Percentiles rank a stretch among this genome's conserved stretches.
These are phyloP conservation scores for Gonapodya sp. DNA, from an alignment of 192 early-diverging fungal genomes.

Conservation along the genomic window DNA sequence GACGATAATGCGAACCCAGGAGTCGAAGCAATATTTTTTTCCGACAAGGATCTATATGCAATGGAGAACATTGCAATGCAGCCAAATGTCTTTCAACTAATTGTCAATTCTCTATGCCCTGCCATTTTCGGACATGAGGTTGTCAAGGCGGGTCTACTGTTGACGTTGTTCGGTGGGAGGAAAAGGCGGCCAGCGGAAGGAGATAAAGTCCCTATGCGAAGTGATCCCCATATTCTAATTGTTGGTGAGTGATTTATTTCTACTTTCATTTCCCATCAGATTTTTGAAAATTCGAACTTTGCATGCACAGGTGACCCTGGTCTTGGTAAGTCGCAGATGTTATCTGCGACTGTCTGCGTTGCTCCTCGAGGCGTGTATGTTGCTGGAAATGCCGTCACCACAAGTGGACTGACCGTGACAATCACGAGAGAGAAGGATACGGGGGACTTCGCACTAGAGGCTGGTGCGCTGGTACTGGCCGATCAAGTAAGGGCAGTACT, in stretches of 20 bases:
- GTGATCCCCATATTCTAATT: slow-evolving; percentile 62
- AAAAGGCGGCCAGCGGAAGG: slow-evolving; percentile 22
- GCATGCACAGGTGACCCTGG: slow-evolving; percentile 63
- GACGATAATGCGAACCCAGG: slow-evolving; percentile 16
- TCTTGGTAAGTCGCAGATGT: slow-evolving; percentile 76
- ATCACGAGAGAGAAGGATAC: slow-evolving; percentile 62
- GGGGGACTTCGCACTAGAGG: slow-evolving; percentile 69
- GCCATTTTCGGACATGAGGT: slow-evolving; percentile 74
- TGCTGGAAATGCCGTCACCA: slow-evolving; percentile 60
- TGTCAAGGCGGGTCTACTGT: slow-evolving; percentile 72
- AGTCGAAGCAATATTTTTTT: slow-evolving; percentile 37
- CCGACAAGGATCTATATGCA: slow-evolving; percentile 58
- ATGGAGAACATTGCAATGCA: slow-evolving; percentile 52
- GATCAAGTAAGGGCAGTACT: slow-evolving; percentile 46
- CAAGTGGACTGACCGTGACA: slow-evolving; percentile 61
- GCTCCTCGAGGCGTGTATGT: slow-evolving; percentile 73
- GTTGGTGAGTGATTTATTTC: slow-evolving; percentile 42
- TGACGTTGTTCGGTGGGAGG: slow-evolving; percentile 64
- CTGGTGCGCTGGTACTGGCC: slow-evolving; percentile 73
- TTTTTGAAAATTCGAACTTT: slow-evolving; percentile 1
- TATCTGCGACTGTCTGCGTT: slow-evolving; percentile 70
- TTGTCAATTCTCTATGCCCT: slow-evolving; percentile 74
- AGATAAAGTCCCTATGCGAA: slow-evolving; percentile 40
- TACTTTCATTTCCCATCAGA: not conserved
- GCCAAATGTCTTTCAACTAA: slow-evolving; percentile 53